Evolutionary conservation across 108 stramenopile species (phyloP).

Genomic region (Epithemia pelagica): DNA sequence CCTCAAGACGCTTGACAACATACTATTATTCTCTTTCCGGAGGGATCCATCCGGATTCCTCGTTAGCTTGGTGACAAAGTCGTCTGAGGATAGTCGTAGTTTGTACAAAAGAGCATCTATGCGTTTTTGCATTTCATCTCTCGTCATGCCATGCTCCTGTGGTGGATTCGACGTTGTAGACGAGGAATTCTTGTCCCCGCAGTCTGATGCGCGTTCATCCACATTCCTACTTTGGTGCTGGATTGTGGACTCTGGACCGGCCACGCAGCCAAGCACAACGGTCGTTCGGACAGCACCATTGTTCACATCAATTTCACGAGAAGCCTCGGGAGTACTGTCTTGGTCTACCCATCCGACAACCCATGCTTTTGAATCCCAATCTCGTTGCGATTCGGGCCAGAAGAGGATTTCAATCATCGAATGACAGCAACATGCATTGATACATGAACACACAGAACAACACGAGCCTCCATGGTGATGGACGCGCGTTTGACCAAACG

Average conservation of each 20-base stretch:
- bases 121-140: background rate
- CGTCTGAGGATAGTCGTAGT: background rate
- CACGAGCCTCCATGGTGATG: too few species aligned
- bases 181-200: background rate
- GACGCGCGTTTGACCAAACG: too few species aligned
- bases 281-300: background rate
- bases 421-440: too few species aligned
- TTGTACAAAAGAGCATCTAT: background rate
- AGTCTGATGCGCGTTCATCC: background rate
- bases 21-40: too few species aligned
- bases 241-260: background rate
- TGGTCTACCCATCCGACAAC: background rate
- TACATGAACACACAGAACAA: too few species aligned
- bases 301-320: background rate
- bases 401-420: background rate
- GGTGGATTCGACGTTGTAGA: too few species aligned
- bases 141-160: too few species aligned
- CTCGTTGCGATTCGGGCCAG: background rate
- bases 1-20: background rate
- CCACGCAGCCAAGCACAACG: background rate
- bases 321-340: background rate
- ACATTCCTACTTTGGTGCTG: background rate
- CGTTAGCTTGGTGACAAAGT: too few species aligned
- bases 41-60: too few species aligned
- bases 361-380: background rate